phyloP scores from a whole-genome alignment of 306 rosid genomes.

The Mimosa bimucronata region DNA sequence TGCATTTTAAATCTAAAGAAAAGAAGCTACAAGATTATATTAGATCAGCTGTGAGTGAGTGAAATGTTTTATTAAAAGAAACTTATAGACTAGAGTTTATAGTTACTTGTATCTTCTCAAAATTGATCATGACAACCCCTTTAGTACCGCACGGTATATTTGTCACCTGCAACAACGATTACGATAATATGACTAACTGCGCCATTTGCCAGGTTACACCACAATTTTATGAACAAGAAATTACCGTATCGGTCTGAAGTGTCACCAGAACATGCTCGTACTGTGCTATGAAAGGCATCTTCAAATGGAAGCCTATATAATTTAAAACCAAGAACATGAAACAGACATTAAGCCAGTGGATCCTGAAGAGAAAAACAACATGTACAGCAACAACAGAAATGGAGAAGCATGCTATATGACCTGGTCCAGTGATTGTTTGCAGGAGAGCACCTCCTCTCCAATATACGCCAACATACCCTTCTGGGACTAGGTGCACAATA shows the following conservation, averaged over 20 bases:
- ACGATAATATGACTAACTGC: conserved; percentile 1
- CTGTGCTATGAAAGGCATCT: conserved; percentile 82
- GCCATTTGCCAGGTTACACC: conserved; percentile 24
- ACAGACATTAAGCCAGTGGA: neutral
- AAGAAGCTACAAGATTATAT: neutral
- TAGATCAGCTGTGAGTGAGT: neutral
- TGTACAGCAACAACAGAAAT: neutral
- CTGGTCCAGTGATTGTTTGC: conserved; percentile 75
- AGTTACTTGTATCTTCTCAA: conserved; percentile 86
- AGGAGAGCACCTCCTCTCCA: conserved; percentile 98
- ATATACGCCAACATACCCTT: conserved; percentile 95
- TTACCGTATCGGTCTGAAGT: conserved; percentile 85
- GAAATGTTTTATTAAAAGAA: neutral
- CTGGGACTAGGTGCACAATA: conserved; percentile 90
- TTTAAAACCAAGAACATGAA: conserved; percentile 15
- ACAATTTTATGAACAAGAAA: conserved; percentile 31
- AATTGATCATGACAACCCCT: conserved; percentile 91
- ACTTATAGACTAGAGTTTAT: neutral
- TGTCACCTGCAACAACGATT: conserved; percentile 64
- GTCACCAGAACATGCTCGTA: conserved; percentile 92
- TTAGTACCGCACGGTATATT: conserved; percentile 96
- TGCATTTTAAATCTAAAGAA: conserved; percentile 15
- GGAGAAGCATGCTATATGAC: conserved; percentile 32
- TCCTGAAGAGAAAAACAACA: neutral
- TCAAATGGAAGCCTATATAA: conserved; percentile 80